These are phyloP conservation scores for Noccaea bulbosa DNA, from an alignment of 345 rosid species.

Conservation along the genomic window DNA sequence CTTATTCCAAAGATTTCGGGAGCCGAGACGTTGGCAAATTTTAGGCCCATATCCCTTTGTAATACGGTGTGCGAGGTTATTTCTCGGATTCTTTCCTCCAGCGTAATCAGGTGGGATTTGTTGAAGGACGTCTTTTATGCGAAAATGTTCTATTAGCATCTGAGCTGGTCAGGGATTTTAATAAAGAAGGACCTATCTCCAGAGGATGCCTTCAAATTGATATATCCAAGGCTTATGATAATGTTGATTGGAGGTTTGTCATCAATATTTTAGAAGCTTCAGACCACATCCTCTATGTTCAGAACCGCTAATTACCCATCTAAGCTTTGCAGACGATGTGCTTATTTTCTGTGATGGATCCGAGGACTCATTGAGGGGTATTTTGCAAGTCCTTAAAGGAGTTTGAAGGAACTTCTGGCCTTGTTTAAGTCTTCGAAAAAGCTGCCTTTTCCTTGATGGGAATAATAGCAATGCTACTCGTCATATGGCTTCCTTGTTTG, in stretches of 20 bases:
- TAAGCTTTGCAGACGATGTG: no score
- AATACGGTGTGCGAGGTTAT: not conserved
- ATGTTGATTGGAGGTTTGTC: not conserved
- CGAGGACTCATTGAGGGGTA: no score
- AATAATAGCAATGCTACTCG: no score
- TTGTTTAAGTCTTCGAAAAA: no score
- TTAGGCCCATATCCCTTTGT: not conserved
- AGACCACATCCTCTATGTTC: not conserved
- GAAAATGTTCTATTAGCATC: not conserved
- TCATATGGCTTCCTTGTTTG: no score
- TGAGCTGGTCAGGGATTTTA: not conserved
- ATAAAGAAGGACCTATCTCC: not conserved
- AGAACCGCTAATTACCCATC: no score
- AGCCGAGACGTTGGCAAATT: not conserved
- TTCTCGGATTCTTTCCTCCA: not conserved
- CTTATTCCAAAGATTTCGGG: not conserved
- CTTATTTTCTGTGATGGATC: no score
- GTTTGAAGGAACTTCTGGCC: fast-evolving
- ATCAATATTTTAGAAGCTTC: not conserved
- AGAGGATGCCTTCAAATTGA: not conserved
- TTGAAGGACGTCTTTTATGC: not conserved
- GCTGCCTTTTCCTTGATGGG: no score
- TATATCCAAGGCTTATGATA: not conserved
- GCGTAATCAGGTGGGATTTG: not conserved
- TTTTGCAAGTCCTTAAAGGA: no score